Conservation (phyloP, 306 rosid genomes). For the Gillenia trifoliata region DNA sequence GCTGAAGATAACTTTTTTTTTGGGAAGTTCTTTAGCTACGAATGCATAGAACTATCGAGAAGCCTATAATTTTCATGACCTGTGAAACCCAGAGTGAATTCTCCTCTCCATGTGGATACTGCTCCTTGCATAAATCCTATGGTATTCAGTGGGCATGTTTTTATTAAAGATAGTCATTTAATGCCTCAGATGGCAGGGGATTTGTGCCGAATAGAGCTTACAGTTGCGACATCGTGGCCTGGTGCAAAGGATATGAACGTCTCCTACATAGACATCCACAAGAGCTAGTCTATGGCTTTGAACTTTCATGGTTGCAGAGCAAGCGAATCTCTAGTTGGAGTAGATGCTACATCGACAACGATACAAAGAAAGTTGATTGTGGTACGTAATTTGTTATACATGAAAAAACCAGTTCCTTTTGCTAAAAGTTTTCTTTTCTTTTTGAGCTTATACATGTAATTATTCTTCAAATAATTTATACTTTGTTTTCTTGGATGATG, state of each 20-base stretch:
- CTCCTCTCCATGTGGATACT: neutral
- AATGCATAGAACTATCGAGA: neutral
- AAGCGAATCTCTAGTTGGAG: rapidly evolving
- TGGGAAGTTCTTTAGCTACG: rapidly evolving
- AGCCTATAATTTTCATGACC: neutral
- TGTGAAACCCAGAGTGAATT: slow-evolving; percentile 1
- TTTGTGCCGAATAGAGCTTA: neutral
- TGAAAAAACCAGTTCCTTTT: too few species aligned
- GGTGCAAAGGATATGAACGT: neutral
- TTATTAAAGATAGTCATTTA: neutral
- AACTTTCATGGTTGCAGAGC: slow-evolving; percentile 12
- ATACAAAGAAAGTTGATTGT: neutral
- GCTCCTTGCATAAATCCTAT: neutral
- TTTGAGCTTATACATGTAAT: too few species aligned
- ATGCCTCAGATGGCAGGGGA: neutral
- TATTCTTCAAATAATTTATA: too few species aligned
- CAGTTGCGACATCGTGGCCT: neutral
- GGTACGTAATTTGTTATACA: too few species aligned
- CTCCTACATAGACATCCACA: slow-evolving; percentile 12
- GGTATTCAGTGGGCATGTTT: neutral
- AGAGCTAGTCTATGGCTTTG: slow-evolving; percentile 14
- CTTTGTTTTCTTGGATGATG: too few species aligned
- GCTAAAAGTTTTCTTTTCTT: too few species aligned
- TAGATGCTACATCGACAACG: neutral
- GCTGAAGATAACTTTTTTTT: rapidly evolving